These are phyloP conservation scores for Buddleja alternifolia DNA, from an alignment of 257 asterid species.

Conservation along the genomic window DNA sequence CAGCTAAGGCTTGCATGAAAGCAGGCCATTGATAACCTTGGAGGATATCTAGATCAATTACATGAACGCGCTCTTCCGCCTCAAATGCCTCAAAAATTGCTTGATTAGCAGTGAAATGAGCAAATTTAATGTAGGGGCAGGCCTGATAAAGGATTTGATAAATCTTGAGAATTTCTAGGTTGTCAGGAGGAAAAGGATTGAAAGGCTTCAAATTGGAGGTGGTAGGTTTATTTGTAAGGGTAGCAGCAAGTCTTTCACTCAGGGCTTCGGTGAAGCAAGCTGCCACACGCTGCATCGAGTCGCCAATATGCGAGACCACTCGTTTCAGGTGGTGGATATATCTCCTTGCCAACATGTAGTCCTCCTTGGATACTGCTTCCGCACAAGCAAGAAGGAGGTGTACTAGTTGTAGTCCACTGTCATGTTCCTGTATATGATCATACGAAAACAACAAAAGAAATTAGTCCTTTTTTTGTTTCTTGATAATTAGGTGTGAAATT, in stretches of 20 bases:
- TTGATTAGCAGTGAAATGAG: constrained; percentile 87
- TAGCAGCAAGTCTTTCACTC: constrained; percentile 64
- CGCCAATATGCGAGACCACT: constrained; percentile 70
- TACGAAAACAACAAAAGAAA: not conserved
- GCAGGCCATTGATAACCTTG: constrained; percentile 97
- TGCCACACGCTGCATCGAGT: constrained; percentile 88
- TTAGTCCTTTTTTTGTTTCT: not conserved
- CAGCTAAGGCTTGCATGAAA: constrained; percentile 88
- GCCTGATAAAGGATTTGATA: constrained; percentile 90
- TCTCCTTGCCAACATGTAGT: constrained; percentile 76
- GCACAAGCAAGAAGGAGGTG: constrained; percentile 85
- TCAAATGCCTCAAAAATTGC: constrained; percentile 89
- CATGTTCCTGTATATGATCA: constrained; percentile 52
- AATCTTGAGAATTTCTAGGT: constrained; percentile 76
- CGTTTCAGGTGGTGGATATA: constrained; percentile 75
- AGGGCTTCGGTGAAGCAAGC: constrained; percentile 82
- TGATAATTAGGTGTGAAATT: too few relatives aligned
- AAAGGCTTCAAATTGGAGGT: constrained; percentile 48
- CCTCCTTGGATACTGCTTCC: constrained; percentile 84
- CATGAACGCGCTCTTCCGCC: constrained; percentile 72
- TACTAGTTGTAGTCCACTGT: constrained; percentile 78
- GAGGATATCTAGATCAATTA: constrained; percentile 81
- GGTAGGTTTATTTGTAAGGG: constrained; percentile 54
- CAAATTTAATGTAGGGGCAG: constrained; percentile 82
- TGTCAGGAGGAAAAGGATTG: constrained; percentile 73